Base-by-base conservation (phyloP, 148 eudicot genomes). In the Spergularia marina region DNA sequence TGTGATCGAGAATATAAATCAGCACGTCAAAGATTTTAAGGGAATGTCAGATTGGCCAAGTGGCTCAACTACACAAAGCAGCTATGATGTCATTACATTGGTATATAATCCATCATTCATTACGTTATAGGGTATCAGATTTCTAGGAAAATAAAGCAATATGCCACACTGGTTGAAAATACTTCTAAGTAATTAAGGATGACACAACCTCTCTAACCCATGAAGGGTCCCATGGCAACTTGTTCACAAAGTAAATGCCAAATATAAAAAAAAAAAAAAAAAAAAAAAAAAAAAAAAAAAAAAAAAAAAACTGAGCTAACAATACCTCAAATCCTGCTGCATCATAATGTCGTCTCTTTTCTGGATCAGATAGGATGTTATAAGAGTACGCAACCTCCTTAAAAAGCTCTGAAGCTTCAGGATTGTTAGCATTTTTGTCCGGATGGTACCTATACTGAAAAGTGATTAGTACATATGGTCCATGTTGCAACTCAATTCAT, bases 351-450 rank as follows among this genome's bases (percentile, higher is more conserved):
- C 97, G 87, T 84, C 97, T 92, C 86, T 93, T 95, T 73, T 95
- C 99, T 68, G 99, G 94, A 85, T 92, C 97, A 70, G 96, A 90
- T 76, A 95, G 85, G 74, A 95, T 86, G 81, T 83, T 86, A 78
- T 95, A 95, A 13, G 99, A 92, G 83, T 81, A 90, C 71, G 99
- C 99, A 81, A 95, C 97, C 88, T 95, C 99, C 77, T 92, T 92
- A 77, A 95, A 95, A 68, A 85, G 97, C 73, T 95, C 99, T 7
- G 94, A 81, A 53, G 99, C 99, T 82, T 92, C 97, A 76, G 97
- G 99, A 73, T 95, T 95, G 76, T 80, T 88, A 55, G 89, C 94
- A 87, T 95, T 95, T 87, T 95, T 95, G 84, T 95, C 99, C 0
- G 99, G 99, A 82, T 95, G 99, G 80, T 95, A 95, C 91, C 97